Percentiles rank a stretch among this genome's conserved stretches.
These are phyloP conservation scores for Diaporthe sp. DNA, from an alignment of 2,329 filamentous ascomycete species.

Conservation along the genomic window DNA sequence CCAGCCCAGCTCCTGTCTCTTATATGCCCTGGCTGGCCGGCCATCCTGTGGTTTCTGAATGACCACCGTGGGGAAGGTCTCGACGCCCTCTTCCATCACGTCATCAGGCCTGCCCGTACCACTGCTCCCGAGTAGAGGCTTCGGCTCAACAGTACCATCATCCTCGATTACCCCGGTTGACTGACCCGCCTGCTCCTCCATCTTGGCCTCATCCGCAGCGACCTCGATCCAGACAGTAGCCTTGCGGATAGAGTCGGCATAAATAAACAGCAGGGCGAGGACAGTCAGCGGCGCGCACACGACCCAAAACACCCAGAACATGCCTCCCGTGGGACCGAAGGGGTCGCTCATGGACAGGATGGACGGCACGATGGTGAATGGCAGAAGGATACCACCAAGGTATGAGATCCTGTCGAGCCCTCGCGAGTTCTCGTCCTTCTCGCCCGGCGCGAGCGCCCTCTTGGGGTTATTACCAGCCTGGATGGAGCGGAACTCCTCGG, in stretches of 20 bases:
- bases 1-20: conserved; percentile 28
- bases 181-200: conserved; percentile 25
- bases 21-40: conserved; percentile 1
- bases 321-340: conserved; percentile 56
- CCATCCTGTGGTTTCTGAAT: conserved; percentile 14
- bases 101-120: neutral
- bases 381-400: conserved; percentile 62
- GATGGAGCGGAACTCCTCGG: conserved; percentile 10
- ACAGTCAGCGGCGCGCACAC: conserved; percentile 54
- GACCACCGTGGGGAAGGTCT: conserved; percentile 20
- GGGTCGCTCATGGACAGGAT: conserved; percentile 62
- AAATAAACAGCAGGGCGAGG: conserved; percentile 59
- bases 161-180: neutral
- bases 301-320: conserved; percentile 65
- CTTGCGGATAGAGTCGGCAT: conserved; percentile 62
- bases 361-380: conserved; percentile 62
- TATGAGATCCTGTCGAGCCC: conserved; percentile 64
- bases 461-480: neutral
- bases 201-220: conserved; percentile 42
- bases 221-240: conserved; percentile 63
- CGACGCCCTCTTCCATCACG: conserved; percentile 10
- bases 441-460: conserved; percentile 32
- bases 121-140: neutral
- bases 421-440: conserved; percentile 52
- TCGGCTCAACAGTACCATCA: neutral